Evolutionary conservation across 164 flowering plant species (phyloP), one percentile per base, ranked within the genome.

Genomic region (Cinnamomum chago): DNA sequence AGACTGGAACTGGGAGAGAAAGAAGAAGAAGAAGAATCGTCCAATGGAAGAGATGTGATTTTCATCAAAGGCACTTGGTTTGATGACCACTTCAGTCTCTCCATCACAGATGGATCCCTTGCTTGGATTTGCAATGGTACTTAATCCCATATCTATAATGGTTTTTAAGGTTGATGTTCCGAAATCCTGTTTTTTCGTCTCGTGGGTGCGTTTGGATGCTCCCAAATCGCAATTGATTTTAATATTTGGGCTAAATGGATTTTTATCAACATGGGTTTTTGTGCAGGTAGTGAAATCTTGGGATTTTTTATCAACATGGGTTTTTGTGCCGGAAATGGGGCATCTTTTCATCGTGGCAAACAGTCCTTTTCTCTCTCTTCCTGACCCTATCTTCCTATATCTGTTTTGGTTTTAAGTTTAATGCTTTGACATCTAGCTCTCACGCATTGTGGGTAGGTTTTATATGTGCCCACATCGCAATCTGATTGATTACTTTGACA

Each of bases 111-210:
- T 71, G 97, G 97, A 47, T 82, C 79, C 78, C 24, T 85, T 62
- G 78, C 97, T 50, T 94, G 98, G 98, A 76, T 82, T 75, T 92
- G 97, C 85, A 73, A 81, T 71, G 97, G 98, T 93, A 82, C 23
- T 20, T 17, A 24, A 60, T 20, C n/a, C 40, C 23, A 20, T 51
- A n/a, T 23, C 35, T n/a, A 27, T 62, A 51, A 72, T 30, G 28
- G 28, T 51, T 30, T 30, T 30, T 30, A 30, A 30, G 35, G 35
- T 30, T 30, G 35, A 30, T 30, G 35, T 30, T 30, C 35, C 5
- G 35, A 30, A 30, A 4, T 30, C 0, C 5, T 47, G 66, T n/a
- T 2, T 22, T 47, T 51, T 9, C n/a, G 1, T 15, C 25, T 50
- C 15, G 14, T 65, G 18, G 27, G 27, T 50, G n/a, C 17, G 7